Evolutionary conservation across 1,284 basidiomycete genomes (phyloP).

Genomic region (Ustilago bromivora): DNA sequence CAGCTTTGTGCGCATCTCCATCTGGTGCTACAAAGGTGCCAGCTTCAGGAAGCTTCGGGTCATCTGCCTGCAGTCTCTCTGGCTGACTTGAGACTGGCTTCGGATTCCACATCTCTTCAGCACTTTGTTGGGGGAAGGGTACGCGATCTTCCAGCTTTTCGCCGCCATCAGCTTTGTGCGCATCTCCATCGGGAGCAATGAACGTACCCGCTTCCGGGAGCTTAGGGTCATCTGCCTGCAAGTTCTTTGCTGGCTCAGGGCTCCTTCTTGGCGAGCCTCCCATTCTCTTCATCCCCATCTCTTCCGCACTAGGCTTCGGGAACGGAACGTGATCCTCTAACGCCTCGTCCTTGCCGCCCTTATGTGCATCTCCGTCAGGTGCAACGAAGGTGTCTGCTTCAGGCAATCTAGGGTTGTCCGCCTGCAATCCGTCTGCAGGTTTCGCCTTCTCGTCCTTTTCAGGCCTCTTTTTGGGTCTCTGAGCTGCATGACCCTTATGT

Average conservation of each 20-base stretch:
- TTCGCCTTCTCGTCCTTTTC: background rate
- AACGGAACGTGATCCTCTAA: background rate
- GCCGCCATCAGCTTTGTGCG: background rate
- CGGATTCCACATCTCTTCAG: background rate
- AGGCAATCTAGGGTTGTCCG: slow-evolving; percentile 2
- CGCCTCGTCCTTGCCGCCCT: background rate
- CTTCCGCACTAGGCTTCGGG: background rate
- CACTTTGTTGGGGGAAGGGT: slow-evolving; percentile 1
- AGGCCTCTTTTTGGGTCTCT: background rate
- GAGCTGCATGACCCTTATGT: background rate
- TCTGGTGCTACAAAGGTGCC: background rate
- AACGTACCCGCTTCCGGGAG: background rate
- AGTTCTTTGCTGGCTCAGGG: background rate
- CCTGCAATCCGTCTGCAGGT: background rate
- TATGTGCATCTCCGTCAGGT: background rate
- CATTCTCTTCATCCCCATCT: background rate
- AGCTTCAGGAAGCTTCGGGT: background rate
- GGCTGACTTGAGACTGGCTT: background rate
- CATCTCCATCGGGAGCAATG: background rate
- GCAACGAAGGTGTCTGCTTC: slow-evolving; percentile 8
- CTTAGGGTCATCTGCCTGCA: background rate
- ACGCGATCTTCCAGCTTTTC: slow-evolving; percentile 1
- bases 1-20: slow-evolving; percentile 1
- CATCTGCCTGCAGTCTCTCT: background rate
- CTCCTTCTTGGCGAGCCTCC: too few relatives aligned